Base-by-base conservation (phyloP, 73 alveolate genomes). In the Paramecium octaurelia region DNA sequence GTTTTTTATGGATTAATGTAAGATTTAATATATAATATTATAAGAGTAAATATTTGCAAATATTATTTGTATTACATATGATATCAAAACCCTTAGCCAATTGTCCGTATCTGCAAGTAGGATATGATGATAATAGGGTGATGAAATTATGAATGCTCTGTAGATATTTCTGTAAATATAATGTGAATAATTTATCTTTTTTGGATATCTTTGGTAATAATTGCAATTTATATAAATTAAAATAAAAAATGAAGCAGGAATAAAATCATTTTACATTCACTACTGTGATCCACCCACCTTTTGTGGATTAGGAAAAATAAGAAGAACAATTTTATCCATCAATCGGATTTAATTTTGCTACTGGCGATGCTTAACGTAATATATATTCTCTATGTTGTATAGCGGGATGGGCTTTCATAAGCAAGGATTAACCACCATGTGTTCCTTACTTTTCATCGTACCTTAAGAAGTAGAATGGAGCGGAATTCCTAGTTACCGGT, bases 251-350 rank as follows among this genome's bases (percentile, higher is more conserved):
- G 88, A 42, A 34, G 68, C 68, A 75, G 21, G 29, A 34, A 75
- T 29, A 75, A 21, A 38, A 23, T 75, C 43, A 75, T 35, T 75
- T 75, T 38, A 16, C 88, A 38, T 75, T 75, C 27, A 75, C 60
- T 3, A n/a, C 60, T 29, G 38, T 75, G 18, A 75, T 75, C 20
- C 31, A 35, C 11, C 88, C 88, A 12, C 88, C 88, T 29, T 75
- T 75, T 75, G 88, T 75, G 7, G 60, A 42, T 38, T 35, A 75
- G 40, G 59, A 75, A 29, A 42, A 75, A 38, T 38, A 29, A 36
- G 88, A 75, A 75, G 88, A 75, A 11, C 7, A 29, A 75, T 75
- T 75, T 75, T 75, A 75, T 38, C 60, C 88, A 38, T 42, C 35
- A 75, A 75, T 42, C 1, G 58, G 68, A 75, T 75, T 31, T 38